A percentile compares a stretch with the other conserved stretches of the same genome.
Evolutionary conservation across 2,329 filamentous ascomycete species (phyloP).

Genomic region (Aspergillus ochraceus): DNA sequence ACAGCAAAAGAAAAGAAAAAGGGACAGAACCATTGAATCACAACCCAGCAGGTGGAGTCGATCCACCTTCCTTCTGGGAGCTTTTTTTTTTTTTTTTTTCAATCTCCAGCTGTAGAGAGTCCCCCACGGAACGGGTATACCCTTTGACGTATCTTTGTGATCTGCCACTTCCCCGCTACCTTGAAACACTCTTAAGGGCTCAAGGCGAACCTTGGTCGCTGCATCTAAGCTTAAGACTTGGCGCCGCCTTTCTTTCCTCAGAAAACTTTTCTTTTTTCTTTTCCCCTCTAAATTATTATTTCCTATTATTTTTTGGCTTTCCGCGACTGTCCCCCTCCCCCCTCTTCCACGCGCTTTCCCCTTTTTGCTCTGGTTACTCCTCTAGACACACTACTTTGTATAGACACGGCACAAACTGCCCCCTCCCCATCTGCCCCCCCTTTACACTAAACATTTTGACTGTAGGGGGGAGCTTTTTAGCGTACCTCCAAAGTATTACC

Average conservation of each 20-base stretch:
- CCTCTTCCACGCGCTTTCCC: conserved; percentile 27
- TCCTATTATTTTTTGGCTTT: conserved; percentile 3
- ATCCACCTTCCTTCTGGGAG: conserved; percentile 14
- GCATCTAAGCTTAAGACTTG: conserved; percentile 31
- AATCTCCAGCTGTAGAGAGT: conserved; percentile 13
- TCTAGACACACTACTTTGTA: conserved; percentile 14
- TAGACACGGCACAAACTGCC: conserved; percentile 22
- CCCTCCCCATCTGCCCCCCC: conserved; percentile 9
- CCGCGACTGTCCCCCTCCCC: conserved; percentile 9
- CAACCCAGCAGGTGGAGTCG: conserved; percentile 13
- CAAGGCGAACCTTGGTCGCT: conserved; percentile 33
- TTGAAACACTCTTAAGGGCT: conserved; percentile 30
- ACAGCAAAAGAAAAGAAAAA: conserved; percentile 2
- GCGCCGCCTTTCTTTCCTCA: conserved; percentile 20
- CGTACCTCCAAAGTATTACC: neutral
- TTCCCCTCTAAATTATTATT: conserved; percentile 2
- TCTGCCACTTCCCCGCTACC: conserved; percentile 33
- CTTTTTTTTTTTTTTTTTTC: too few relatives aligned
- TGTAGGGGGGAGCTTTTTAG: conserved; percentile 5
- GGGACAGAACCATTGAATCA: conserved; percentile 7
- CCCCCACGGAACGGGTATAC: conserved; percentile 32
- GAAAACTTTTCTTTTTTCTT: conserved; percentile 3
- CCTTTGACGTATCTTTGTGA: conserved; percentile 35
- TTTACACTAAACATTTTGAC: conserved; percentile 7
- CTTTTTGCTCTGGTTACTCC: conserved; percentile 13